Percentiles rank a stretch among this genome's conserved stretches.
phyloP scores from a whole-genome alignment of 192 early-diverging fungal genomes.

The Entomortierella beljakovae region DNA sequence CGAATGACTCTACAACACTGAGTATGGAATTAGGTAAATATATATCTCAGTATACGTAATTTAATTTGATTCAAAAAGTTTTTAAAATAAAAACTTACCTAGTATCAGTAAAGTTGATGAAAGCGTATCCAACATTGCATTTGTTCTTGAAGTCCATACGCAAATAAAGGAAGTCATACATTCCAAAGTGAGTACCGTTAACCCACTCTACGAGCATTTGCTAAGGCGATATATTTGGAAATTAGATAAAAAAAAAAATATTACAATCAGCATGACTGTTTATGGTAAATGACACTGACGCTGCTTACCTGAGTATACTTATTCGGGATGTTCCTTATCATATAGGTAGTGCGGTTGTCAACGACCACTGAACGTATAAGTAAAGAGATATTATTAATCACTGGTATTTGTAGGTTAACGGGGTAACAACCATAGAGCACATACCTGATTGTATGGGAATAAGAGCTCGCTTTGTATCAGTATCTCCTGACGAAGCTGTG shows the following conservation, averaged over 20 bases:
- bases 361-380: slow-evolving; percentile 34
- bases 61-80: too few relatives aligned
- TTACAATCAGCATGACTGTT: neutral
- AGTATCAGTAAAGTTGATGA: slow-evolving; percentile 78
- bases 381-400: neutral
- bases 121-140: slow-evolving; percentile 89
- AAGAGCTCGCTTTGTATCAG: neutral
- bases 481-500: neutral
- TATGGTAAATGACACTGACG: too few relatives aligned
- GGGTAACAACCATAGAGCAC: too few relatives aligned
- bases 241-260: neutral
- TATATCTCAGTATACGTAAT: too few relatives aligned
- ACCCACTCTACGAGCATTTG: slow-evolving; percentile 81
- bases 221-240: slow-evolving; percentile 47
- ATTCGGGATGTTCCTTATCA: slow-evolving; percentile 92
- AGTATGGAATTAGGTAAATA: neutral
- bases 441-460: neutral
- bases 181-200: slow-evolving; percentile 74
- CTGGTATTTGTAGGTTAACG: too few relatives aligned
- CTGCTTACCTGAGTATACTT: slow-evolving; percentile 78
- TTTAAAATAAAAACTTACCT: slow-evolving; percentile 43
- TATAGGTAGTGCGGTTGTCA: slow-evolving; percentile 83
- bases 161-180: slow-evolving; percentile 85
- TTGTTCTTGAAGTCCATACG: slow-evolving; percentile 91
- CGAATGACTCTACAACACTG: slow-evolving; percentile 74